Conservation (phyloP, 768 basidiomycete genomes). For the Psilocybe cubensis region DNA sequence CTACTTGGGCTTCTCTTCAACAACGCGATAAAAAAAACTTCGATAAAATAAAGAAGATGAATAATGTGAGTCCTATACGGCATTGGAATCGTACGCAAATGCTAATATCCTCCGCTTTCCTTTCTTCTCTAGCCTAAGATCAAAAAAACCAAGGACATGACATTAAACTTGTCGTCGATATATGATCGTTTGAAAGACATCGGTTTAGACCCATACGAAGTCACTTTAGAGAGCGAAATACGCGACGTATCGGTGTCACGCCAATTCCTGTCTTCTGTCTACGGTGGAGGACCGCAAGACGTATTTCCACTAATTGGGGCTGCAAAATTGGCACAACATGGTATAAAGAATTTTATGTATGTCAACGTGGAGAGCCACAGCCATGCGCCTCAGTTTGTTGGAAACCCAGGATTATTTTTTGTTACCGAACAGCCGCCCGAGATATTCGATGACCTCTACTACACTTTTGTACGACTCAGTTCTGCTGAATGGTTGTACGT, state of each 20-base stretch:
- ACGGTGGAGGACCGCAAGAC: slow-evolving; percentile 26
- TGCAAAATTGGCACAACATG: slow-evolving; percentile 22
- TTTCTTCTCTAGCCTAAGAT: slow-evolving; percentile 10
- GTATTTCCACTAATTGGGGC: slow-evolving; percentile 20
- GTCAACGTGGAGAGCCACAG: slow-evolving; percentile 27
- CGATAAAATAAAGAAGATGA: slow-evolving; percentile 14
- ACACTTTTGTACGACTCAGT: slow-evolving; percentile 34
- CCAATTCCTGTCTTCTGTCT: slow-evolving; percentile 21
- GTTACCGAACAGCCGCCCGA: neutral
- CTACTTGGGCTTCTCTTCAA: slow-evolving; percentile 3
- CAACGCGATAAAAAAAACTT: slow-evolving; percentile 5
- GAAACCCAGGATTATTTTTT: slow-evolving; percentile 33
- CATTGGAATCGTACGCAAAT: neutral
- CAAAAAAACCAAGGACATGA: slow-evolving; percentile 8
- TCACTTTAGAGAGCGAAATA: slow-evolving; percentile 3
- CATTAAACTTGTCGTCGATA: neutral
- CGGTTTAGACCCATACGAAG: slow-evolving; percentile 6
- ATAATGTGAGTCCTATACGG: slow-evolving; percentile 8
- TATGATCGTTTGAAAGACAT: slow-evolving; percentile 1
- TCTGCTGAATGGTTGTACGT: slow-evolving; percentile 34
- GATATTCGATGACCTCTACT: slow-evolving; percentile 31
- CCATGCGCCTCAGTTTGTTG: slow-evolving; percentile 31
- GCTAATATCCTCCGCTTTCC: neutral
- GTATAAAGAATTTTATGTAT: slow-evolving; percentile 33
- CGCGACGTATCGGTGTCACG: slow-evolving; percentile 8